Evolutionary conservation across 257 asterid species (phyloP), one percentile per base, ranked within the genome.

Genomic region (Voacanga thouarsii): DNA sequence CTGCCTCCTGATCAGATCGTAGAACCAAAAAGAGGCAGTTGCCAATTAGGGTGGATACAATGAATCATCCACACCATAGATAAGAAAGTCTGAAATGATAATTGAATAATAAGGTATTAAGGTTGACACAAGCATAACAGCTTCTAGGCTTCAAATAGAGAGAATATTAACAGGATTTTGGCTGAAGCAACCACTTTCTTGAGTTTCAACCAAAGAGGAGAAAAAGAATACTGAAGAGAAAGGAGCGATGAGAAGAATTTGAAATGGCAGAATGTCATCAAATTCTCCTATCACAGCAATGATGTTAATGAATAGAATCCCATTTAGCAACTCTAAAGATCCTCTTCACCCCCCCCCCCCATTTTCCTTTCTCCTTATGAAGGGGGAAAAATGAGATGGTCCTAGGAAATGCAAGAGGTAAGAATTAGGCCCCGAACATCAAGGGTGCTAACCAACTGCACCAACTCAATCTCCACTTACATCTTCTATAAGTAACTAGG

Each of bases 1-100:
- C 75, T 75, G 84, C 63, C 79, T 84, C 83, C 83, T 89, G 66
- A 45, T 70, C n/a, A 76, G 43, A 68, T 23, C 51, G 60, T 64
- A 57, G 78, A 77, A 26, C 28, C n/a, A 14, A 10, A 56, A 56
- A 75, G 69, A 69, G 65, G 56, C 53, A 78, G 4, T 65, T 66
- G 9, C 5, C 59, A 39, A 56, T 73, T 33, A 67, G 74, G 68
- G 28, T 45, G 39, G 47, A 77, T 37, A 49, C 30, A 33, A 7
- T 14, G 12, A 78, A 78, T 30, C 51, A 41, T 67, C 50, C 45
- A 45, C 23, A 59, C 43, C 7, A 37, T 1, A 16, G 11, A 65
- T 14, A 59, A 12, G 3, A 57, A 28, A 9, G 47, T 19, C 60
- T 21, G 41, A 44, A 15, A 55, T 37, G 60, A 49, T 23, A 55